phyloP scores from a whole-genome alignment of 2,329 filamentous ascomycete species.

The Saccharata proteae region DNA sequence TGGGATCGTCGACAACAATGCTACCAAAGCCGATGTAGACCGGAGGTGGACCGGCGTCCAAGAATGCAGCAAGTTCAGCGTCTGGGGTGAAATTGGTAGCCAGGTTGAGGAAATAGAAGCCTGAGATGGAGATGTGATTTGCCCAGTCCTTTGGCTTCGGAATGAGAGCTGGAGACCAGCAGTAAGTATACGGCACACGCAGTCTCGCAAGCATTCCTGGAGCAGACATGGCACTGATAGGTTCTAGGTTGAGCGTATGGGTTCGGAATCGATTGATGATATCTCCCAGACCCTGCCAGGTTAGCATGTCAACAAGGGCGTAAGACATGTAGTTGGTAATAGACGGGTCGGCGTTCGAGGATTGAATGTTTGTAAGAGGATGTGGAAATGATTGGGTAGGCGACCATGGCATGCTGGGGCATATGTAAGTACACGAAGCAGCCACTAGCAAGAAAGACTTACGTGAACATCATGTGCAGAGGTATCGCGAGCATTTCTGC shows the following conservation, averaged over 20 bases:
- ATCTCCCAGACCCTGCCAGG: constrained; percentile 85
- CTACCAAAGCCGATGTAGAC: constrained; percentile 31
- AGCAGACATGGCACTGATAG: constrained; percentile 69
- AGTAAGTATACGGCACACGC: constrained; percentile 46
- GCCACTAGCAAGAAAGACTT: constrained; percentile 27
- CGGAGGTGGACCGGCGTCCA: constrained; percentile 26
- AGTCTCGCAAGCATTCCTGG: constrained; percentile 61
- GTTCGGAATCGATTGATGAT: constrained; percentile 80
- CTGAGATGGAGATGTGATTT: constrained; percentile 27
- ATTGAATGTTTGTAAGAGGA: constrained; percentile 70
- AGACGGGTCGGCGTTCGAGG: constrained; percentile 61
- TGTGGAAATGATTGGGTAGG: constrained; percentile 78
- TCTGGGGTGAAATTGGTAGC: constrained; percentile 27
- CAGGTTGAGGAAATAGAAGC: constrained; percentile 28
- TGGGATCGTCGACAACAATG: constrained; percentile 30
- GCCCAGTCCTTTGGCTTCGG: constrained; percentile 35
- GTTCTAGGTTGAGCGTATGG: constrained; percentile 60
- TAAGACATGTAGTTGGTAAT: constrained; percentile 77
- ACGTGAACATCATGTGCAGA: constrained; percentile 81
- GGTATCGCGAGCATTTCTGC: constrained; percentile 66
- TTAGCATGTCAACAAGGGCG: constrained; percentile 77
- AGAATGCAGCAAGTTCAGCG: constrained; percentile 26
- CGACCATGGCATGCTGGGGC: constrained; percentile 70
- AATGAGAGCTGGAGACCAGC: constrained; percentile 50
- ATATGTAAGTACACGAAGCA: not conserved